Evolutionary conservation across 208 protist genomes (phyloP).

Genomic region (Acanthamoeba castellanii): DNA sequence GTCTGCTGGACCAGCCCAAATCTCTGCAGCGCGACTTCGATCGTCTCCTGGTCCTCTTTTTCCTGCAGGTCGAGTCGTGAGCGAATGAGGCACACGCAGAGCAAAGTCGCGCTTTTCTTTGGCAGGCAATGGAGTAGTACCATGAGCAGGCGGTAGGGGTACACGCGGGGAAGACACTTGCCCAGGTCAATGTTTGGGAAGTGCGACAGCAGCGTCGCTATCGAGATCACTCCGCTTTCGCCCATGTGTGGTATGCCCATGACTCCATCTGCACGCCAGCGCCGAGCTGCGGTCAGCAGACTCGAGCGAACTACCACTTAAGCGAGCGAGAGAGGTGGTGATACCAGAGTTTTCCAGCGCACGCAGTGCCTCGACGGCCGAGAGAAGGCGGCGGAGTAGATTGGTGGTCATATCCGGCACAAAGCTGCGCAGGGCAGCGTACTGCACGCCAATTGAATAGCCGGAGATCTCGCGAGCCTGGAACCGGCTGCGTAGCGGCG

Average conservation of each 20-base stretch:
- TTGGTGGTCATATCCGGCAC: conserved; percentile 31
- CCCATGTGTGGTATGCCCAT: conserved; percentile 65
- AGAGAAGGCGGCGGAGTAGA: conserved; percentile 52
- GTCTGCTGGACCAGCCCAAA: conserved; percentile 28
- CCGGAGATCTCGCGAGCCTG: conserved; percentile 81
- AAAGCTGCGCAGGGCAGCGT: conserved; percentile 32
- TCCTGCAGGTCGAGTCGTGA: not conserved
- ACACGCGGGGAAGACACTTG: conserved; percentile 34
- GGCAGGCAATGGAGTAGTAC: not conserved
- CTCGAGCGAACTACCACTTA: not conserved
- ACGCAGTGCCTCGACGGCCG: conserved; percentile 43
- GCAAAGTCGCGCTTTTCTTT: not conserved
- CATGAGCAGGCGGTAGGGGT: conserved; percentile 51
- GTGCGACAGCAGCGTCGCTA: not conserved
- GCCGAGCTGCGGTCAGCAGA: not conserved
- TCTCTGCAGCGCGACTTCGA: conserved; percentile 46
- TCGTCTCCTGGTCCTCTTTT: conserved; percentile 66
- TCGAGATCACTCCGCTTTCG: conserved; percentile 48
- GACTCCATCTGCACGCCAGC: not conserved
- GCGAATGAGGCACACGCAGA: not conserved
- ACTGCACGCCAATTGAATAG: conserved; percentile 65
- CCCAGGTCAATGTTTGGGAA: not conserved
- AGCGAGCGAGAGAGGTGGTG: not conserved
- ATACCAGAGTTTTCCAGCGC: conserved; percentile 58
- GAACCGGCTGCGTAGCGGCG: conserved; percentile 89